phyloP scores from a whole-genome alignment of 2,329 filamentous ascomycete species.

The Trichoderma polysporum region DNA sequence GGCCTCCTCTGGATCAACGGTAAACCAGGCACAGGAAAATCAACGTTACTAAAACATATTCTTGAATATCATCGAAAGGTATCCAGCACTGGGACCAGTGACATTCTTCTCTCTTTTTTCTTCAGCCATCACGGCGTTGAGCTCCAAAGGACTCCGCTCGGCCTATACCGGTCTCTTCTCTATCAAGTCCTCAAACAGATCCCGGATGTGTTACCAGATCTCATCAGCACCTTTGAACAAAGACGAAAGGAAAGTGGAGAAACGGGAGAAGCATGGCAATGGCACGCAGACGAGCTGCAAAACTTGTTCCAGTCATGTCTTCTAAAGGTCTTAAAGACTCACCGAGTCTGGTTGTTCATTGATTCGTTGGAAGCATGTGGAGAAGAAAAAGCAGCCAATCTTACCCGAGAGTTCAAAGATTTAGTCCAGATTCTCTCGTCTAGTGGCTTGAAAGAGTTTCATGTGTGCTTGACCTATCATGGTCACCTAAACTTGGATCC shows the following conservation, averaged over 20 bases:
- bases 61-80: conserved; percentile 29
- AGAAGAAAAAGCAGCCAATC: conserved; percentile 24
- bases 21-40: conserved; percentile 42
- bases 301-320: conserved; percentile 27
- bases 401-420: conserved; percentile 17
- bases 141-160: conserved; percentile 34
- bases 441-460: conserved; percentile 6
- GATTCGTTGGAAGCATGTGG: conserved; percentile 39
- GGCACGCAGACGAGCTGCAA: conserved; percentile 29
- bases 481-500: conserved; percentile 30
- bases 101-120: conserved; percentile 36
- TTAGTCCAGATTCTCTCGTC: conserved; percentile 25
- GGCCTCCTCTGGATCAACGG: conserved; percentile 41
- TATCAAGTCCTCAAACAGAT: conserved; percentile 33
- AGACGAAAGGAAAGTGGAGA: conserved; percentile 18
- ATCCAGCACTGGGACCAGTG: conserved; percentile 9
- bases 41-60: conserved; percentile 37
- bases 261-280: conserved; percentile 29
- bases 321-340: conserved; percentile 24
- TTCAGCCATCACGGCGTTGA: conserved; percentile 35
- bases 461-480: conserved; percentile 35
- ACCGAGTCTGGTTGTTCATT: conserved; percentile 31
- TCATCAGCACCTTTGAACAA: conserved; percentile 24
- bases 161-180: conserved; percentile 37
- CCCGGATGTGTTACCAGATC: conserved; percentile 24